Percentiles rank a stretch among this genome's conserved stretches.
phyloP scores from a whole-genome alignment of 768 basidiomycete species.

The Fibroporia radiculosa region DNA sequence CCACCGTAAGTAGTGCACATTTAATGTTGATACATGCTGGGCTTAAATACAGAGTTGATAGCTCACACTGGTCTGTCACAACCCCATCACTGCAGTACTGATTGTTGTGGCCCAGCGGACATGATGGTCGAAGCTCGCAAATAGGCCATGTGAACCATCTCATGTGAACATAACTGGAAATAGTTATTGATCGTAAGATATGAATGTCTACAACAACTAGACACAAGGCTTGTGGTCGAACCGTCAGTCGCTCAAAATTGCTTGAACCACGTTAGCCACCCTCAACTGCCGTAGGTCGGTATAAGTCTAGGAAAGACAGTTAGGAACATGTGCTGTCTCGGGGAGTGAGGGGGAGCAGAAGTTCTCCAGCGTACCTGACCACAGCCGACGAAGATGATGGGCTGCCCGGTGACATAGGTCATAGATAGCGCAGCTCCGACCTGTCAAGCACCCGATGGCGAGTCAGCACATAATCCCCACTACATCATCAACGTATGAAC shows the following conservation, averaged over 20 bases:
- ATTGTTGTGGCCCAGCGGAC: too few species aligned
- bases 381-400: slow-evolving; percentile 96
- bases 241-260: slow-evolving; percentile 71
- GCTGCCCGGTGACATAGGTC: slow-evolving; percentile 98
- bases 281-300: slow-evolving; percentile 88
- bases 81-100: too few species aligned
- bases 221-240: not conserved
- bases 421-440: slow-evolving; percentile 97
- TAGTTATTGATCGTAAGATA: too few species aligned
- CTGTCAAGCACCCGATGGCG: too few species aligned
- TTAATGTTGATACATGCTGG: too few species aligned
- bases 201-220: not conserved
- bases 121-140: too few species aligned
- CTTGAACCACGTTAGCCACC: slow-evolving; percentile 89
- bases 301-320: slow-evolving; percentile 71
- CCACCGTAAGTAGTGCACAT: too few species aligned
- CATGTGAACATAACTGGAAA: too few species aligned
- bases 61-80: too few species aligned
- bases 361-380: slow-evolving; percentile 62
- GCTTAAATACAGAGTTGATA: too few species aligned
- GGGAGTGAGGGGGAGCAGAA: not conserved
- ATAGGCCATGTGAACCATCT: too few species aligned
- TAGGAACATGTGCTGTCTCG: too few species aligned
- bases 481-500: not conserved
- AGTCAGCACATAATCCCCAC: not conserved